Evolutionary conservation across 2,329 filamentous ascomycete genomes (phyloP).

Genomic region (Ascocoryne sarcoides): DNA sequence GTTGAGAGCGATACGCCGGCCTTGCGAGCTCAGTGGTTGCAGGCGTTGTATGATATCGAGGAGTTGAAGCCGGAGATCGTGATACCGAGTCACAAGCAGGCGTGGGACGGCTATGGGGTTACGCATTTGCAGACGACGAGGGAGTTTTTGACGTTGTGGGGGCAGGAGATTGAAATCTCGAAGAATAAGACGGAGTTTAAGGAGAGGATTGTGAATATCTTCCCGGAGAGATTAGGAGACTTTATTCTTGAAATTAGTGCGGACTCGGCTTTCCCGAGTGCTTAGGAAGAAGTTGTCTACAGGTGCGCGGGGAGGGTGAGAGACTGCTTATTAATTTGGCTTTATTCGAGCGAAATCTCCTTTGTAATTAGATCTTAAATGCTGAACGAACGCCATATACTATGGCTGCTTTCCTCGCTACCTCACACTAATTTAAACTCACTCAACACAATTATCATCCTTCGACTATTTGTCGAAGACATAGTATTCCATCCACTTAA

Average conservation of each 20-base stretch:
- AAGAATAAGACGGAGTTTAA: not conserved
- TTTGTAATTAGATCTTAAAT: too few species aligned
- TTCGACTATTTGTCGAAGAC: too few species aligned
- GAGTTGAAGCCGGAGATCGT: conserved; percentile 25
- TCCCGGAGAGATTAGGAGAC: not conserved
- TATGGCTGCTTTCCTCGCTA: too few species aligned
- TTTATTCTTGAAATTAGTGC: not conserved
- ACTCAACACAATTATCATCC: too few species aligned
- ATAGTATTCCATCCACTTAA: too few species aligned
- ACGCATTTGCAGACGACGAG: conserved; percentile 20
- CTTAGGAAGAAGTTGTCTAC: too few species aligned
- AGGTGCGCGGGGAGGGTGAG: too few species aligned
- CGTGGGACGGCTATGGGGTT: conserved; percentile 18
- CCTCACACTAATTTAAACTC: too few species aligned
- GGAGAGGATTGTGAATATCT: not conserved
- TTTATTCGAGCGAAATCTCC: too few species aligned
- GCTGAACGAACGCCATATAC: too few species aligned
- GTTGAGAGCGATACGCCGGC: conserved; percentile 26
- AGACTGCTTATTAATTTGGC: too few species aligned
- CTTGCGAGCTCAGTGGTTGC: conserved; percentile 26
- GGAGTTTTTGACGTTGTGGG: conserved; percentile 21
- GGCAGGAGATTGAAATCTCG: not conserved
- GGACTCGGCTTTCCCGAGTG: not conserved
- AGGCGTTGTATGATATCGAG: conserved; percentile 25
- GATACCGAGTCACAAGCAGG: conserved; percentile 25